A percentile compares a stretch with the other conserved stretches of the same genome.
These are phyloP conservation scores for Bipolaris bicolor DNA, from an alignment of 2,329 filamentous ascomycete genomes.

Conservation along the genomic window DNA sequence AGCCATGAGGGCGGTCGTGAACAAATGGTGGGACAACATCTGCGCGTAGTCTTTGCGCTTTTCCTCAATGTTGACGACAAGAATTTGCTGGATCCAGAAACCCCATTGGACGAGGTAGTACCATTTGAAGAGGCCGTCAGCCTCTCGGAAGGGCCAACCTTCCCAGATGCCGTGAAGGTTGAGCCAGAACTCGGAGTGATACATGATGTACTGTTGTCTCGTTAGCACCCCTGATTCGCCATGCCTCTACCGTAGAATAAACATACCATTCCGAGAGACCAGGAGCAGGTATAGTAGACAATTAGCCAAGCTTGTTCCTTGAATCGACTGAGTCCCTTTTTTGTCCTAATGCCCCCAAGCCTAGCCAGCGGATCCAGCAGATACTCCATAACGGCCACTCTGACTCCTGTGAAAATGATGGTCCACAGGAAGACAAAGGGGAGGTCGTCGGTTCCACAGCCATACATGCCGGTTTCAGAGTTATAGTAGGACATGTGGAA, in stretches of 20 bases:
- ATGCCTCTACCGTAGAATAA: slow-evolving; percentile 20
- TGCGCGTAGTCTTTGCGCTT: slow-evolving; percentile 93
- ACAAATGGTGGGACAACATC: slow-evolving; percentile 93
- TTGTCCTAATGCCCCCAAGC: slow-evolving; percentile 72
- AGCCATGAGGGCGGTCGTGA: slow-evolving; percentile 81
- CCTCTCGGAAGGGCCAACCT: slow-evolving; percentile 79
- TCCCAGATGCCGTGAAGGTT: slow-evolving; percentile 81
- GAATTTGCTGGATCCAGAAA: slow-evolving; percentile 93
- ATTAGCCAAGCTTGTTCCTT: slow-evolving; percentile 94
- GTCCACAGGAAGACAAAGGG: slow-evolving; percentile 80
- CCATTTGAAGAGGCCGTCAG: slow-evolving; percentile 76
- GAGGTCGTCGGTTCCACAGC: slow-evolving; percentile 77
- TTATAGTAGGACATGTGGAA: slow-evolving; percentile 87
- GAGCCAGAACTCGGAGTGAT: slow-evolving; percentile 76
- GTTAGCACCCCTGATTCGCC: slow-evolving; percentile 19
- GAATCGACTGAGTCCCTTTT: slow-evolving; percentile 80
- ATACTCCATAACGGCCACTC: slow-evolving; percentile 87
- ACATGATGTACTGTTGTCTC: slow-evolving; percentile 73
- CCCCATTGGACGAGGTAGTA: slow-evolving; percentile 90
- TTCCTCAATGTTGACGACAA: slow-evolving; percentile 94
- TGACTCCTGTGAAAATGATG: slow-evolving; percentile 83
- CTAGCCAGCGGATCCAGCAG: slow-evolving; percentile 78
- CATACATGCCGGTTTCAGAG: slow-evolving; percentile 70
- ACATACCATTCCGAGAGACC: slow-evolving; percentile 78
- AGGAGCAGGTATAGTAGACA: slow-evolving; percentile 81